phyloP scores from a whole-genome alignment of 1,284 basidiomycete species.

The Apiotrichum gracile region DNA sequence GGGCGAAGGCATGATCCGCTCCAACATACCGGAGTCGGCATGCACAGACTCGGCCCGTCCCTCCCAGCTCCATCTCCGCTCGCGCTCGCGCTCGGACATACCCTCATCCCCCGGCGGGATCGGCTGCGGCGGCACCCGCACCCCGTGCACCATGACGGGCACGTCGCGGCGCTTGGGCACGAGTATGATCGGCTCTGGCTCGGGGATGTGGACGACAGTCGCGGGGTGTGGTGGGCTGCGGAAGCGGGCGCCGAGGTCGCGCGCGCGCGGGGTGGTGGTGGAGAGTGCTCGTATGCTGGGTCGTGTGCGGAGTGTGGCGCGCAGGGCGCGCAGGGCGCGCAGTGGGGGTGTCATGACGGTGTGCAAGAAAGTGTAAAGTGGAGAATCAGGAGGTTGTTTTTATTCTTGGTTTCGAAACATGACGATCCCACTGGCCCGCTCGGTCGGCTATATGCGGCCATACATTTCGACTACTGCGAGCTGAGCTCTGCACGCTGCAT shows the following conservation, averaged over 20 bases:
- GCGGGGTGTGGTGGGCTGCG: slow-evolving; percentile 1
- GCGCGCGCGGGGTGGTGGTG: neutral
- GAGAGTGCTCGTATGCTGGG: neutral
- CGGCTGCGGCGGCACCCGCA: slow-evolving; percentile 35
- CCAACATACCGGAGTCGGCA: too few relatives aligned
- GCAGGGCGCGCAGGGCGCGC: neutral
- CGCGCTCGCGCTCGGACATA: slow-evolving; percentile 12
- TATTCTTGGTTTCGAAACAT: too few relatives aligned
- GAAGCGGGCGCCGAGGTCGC: slow-evolving; percentile 14
- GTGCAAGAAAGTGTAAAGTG: too few relatives aligned
- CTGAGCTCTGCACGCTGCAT: too few relatives aligned
- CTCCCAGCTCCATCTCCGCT: neutral
- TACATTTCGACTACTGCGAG: too few relatives aligned
- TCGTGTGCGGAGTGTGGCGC: neutral
- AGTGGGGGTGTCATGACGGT: too few relatives aligned
- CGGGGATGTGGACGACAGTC: slow-evolving; percentile 8
- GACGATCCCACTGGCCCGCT: too few relatives aligned
- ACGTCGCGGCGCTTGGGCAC: slow-evolving; percentile 9
- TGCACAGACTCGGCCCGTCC: too few relatives aligned
- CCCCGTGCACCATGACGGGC: slow-evolving; percentile 27
- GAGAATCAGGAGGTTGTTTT: too few relatives aligned
- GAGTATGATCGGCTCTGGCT: neutral
- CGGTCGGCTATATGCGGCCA: too few relatives aligned
- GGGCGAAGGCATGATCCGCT: too few relatives aligned
- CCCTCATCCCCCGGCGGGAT: slow-evolving; percentile 38